Conservation (phyloP, 148 eudicot species). For the Spergularia marina region DNA sequence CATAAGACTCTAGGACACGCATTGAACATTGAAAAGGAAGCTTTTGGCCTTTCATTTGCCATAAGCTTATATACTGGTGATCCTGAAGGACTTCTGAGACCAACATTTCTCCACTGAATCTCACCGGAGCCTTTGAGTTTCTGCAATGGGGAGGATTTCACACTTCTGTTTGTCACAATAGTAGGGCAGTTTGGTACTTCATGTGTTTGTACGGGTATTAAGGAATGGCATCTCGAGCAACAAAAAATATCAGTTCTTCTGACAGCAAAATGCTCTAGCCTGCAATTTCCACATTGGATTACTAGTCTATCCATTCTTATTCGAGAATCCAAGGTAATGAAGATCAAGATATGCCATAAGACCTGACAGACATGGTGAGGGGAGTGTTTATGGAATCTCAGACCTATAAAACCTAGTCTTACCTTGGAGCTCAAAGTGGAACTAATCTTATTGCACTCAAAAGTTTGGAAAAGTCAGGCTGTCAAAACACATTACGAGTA, state of each 20-base stretch:
- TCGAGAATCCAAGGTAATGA: background rate
- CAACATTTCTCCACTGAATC: background rate
- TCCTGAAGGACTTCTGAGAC: slow-evolving; percentile 5
- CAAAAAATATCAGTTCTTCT: slow-evolving; percentile 21
- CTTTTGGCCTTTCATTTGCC: slow-evolving; percentile 22
- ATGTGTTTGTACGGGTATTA: slow-evolving; percentile 20
- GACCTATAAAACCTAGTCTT: slow-evolving; percentile 17
- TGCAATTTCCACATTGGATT: slow-evolving; percentile 34
- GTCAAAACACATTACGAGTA: slow-evolving; percentile 11
- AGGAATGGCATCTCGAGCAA: slow-evolving; percentile 33
- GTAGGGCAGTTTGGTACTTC: slow-evolving; percentile 18
- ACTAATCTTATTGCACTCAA: slow-evolving; percentile 15
- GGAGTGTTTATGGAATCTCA: slow-evolving; percentile 7
- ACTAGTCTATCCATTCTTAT: slow-evolving; percentile 23
- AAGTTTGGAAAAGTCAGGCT: slow-evolving; percentile 18
- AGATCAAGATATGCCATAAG: slow-evolving; percentile 8
- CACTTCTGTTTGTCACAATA: slow-evolving; percentile 12
- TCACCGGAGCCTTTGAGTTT: slow-evolving; percentile 15
- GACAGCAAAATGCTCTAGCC: slow-evolving; percentile 25
- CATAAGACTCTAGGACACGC: slow-evolving; percentile 29
- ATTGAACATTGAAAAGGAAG: slow-evolving; percentile 28
- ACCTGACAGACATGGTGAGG: background rate
- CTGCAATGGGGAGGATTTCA: slow-evolving; percentile 13
- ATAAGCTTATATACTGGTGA: slow-evolving; percentile 23
- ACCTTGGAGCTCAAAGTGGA: slow-evolving; percentile 18